Evolutionary conservation across 2,329 filamentous ascomycete genomes (phyloP).

Genomic region (Ophiostoma sp.): DNA sequence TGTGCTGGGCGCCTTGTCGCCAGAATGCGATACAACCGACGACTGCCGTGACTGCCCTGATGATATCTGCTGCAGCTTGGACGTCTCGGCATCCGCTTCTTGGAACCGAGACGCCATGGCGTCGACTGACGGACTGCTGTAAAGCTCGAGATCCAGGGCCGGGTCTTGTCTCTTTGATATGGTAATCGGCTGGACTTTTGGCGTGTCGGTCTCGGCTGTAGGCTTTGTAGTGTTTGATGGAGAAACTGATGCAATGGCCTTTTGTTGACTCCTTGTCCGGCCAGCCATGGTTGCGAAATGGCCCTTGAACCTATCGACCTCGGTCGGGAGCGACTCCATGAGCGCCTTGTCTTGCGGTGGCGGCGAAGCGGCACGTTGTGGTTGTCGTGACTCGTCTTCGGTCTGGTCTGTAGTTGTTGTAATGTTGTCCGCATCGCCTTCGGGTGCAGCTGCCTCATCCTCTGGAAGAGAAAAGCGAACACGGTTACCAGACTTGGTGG

Average conservation of each 20-base stretch:
- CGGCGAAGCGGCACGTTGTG: constrained; percentile 42
- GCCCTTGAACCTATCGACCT: constrained; percentile 42
- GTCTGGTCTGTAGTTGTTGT: not conserved
- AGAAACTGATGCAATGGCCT: not conserved
- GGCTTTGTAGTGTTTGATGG: not conserved
- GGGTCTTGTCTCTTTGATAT: not conserved
- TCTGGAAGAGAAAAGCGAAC: constrained; percentile 40
- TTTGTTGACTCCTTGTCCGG: constrained; percentile 9
- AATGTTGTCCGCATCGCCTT: not conserved
- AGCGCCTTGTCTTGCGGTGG: constrained; percentile 42
- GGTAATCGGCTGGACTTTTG: not conserved
- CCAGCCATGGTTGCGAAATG: constrained; percentile 29
- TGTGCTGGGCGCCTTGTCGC: not conserved
- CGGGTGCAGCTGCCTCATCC: not conserved
- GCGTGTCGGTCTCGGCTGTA: not conserved
- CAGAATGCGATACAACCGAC: constrained; percentile 14
- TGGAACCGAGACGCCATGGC: constrained; percentile 54
- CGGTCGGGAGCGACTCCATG: constrained; percentile 38
- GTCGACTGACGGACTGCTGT: constrained; percentile 43
- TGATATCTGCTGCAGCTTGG: constrained; percentile 20
- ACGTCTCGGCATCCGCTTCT: constrained; percentile 42
- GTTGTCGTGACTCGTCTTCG: constrained; percentile 12
- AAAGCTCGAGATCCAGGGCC: not conserved
- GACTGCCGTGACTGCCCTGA: not conserved
- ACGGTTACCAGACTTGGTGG: constrained; percentile 27